Percentiles rank a stretch among this genome's conserved stretches.
Evolutionary conservation across 129 eudicot genomes (phyloP).

Genomic region (Artemisia tridentata): DNA sequence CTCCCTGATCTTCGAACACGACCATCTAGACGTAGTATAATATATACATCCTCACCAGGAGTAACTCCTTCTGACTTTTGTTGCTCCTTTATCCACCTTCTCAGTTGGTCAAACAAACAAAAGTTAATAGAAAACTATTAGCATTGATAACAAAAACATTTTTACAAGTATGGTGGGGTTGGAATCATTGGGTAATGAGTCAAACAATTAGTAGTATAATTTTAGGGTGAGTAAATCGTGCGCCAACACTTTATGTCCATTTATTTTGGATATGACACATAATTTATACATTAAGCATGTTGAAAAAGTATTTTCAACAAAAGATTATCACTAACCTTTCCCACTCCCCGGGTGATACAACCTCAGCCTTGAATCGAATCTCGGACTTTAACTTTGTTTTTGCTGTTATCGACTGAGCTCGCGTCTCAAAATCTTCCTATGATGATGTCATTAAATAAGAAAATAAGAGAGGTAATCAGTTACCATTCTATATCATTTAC

Average conservation of each 20-base stretch:
- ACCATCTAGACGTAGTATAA: conserved; percentile 92
- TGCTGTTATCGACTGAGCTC: conserved; percentile 76
- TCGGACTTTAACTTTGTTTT: conserved; percentile 84
- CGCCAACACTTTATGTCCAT: too few species aligned
- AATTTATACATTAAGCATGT: too few species aligned
- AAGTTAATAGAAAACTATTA: too few species aligned
- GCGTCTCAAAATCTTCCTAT: conserved; percentile 89
- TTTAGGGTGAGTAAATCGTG: too few species aligned
- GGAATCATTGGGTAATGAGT: too few species aligned
- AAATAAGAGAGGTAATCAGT: conserved; percentile 6
- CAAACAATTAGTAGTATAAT: too few species aligned
- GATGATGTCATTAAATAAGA: conserved; percentile 20
- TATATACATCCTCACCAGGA: conserved; percentile 95
- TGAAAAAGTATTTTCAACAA: neutral
- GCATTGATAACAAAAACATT: too few species aligned
- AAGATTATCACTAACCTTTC: conserved; percentile 62
- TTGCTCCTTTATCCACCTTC: conserved; percentile 93
- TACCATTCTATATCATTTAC: neutral
- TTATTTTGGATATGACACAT: too few species aligned
- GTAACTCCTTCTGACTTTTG: conserved; percentile 88
- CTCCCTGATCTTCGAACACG: conserved; percentile 90
- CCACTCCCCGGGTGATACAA: conserved; percentile 85
- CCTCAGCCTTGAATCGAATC: conserved; percentile 86
- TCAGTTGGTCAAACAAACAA: neutral
- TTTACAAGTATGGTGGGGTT: too few species aligned